phyloP scores from a whole-genome alignment of 148 eudicot genomes.

The Diospyros lotus region DNA sequence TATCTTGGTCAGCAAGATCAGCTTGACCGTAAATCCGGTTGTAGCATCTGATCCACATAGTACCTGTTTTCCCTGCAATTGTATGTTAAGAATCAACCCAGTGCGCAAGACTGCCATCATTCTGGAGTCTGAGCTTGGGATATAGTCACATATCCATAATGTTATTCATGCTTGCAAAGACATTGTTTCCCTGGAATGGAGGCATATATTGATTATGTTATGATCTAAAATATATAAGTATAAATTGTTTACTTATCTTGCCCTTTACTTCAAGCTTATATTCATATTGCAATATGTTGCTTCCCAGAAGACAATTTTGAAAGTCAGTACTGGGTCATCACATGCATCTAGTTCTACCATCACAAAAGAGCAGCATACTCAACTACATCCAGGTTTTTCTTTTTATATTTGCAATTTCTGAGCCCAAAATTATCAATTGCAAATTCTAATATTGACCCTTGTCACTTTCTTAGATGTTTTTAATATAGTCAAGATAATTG shows the following conservation, averaged over 20 bases:
- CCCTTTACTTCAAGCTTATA: background rate
- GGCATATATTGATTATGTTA: background rate
- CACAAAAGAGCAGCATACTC: slow-evolving; percentile 37
- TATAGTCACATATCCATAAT: too few species aligned
- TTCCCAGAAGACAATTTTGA: slow-evolving; percentile 30
- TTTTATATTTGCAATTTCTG: background rate
- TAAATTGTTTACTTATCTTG: background rate
- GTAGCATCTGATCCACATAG: too few species aligned
- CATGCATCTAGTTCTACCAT: slow-evolving; percentile 30
- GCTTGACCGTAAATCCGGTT: too few species aligned
- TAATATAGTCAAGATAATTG: background rate
- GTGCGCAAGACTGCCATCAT: too few species aligned
- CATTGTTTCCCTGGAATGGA: too few species aligned
- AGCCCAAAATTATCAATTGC: background rate
- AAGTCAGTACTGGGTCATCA: slow-evolving; percentile 27
- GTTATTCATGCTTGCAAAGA: too few species aligned
- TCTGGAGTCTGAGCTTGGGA: too few species aligned
- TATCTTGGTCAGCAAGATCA: too few species aligned
- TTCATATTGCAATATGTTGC: background rate
- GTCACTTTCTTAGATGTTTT: background rate
- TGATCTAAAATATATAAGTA: background rate
- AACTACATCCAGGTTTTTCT: slow-evolving; percentile 38
- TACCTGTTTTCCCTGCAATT: too few species aligned
- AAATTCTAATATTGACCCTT: background rate
- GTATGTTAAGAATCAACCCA: too few species aligned